Evolutionary conservation across 805 yeast genomes (phyloP).

Genomic region (Lipomyces kockii): DNA sequence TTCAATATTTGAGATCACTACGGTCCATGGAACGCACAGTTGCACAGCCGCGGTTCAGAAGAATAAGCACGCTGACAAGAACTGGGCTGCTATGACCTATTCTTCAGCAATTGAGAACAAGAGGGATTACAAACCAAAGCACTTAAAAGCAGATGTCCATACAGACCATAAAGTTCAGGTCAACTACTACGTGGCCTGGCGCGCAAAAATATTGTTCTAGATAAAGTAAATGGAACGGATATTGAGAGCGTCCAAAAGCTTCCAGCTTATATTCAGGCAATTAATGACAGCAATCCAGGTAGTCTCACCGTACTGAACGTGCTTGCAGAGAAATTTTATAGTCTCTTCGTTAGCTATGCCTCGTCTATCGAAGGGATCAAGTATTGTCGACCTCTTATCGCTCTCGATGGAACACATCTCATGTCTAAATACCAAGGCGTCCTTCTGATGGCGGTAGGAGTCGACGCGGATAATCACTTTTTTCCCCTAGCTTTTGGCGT

Average conservation of each 20-base stretch:
- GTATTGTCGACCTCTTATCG: not conserved
- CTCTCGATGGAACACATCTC: slow-evolving; percentile 1
- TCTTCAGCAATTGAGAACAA: slow-evolving; percentile 1
- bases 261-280: slow-evolving; percentile 1
- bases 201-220: not conserved
- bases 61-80: slow-evolving; percentile 1
- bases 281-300: slow-evolving; percentile 1
- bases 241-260: slow-evolving; percentile 1
- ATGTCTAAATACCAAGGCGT: slow-evolving; percentile 7
- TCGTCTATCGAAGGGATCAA: slow-evolving; percentile 6
- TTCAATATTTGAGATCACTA: slow-evolving; percentile 3
- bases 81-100: not conserved
- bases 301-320: not conserved
- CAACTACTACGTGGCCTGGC: not conserved
- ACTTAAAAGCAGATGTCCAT: not conserved
- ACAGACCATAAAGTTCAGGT: not conserved
- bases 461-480: not conserved
- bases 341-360: slow-evolving; percentile 3
- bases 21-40: not conserved
- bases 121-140: not conserved
- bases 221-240: not conserved
- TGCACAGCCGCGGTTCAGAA: not conserved
- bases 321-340: not conserved
- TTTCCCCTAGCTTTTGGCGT: slow-evolving; percentile 1
- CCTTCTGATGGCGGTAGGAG: slow-evolving; percentile 1